Base-by-base conservation (phyloP, 768 basidiomycete species). In the Rubroboletus satanas region DNA sequence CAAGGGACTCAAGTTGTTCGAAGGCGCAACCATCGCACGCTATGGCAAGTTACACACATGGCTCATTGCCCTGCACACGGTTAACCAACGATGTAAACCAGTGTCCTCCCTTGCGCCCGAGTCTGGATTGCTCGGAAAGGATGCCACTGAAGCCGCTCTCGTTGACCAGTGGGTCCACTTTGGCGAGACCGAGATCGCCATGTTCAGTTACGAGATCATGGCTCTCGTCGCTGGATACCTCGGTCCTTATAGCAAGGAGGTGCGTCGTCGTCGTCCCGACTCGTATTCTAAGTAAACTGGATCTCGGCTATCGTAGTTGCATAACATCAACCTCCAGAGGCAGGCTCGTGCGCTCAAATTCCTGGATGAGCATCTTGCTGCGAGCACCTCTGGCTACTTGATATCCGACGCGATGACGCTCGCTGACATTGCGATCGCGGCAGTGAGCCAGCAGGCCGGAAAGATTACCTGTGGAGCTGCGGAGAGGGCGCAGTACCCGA, bases 121-220 rank as follows among this genome's bases (percentile, higher is more conserved):
- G 37, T 65, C 65, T 26, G 60, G 60, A 31, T 56, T 69, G 39
- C 61, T 69, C n/a, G 65, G 67, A 32, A 65, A 63, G 29, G 44
- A 58, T 9, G 47, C 37, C 14, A 45, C 17, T 6, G 69, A 69
- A 42, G 52, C 65, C 23, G 67, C 65, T 3, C 65, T 69, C 28
- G 57, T 71, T 1, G 69, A 69, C 44, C 69, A 69, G 36, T 69
- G 68, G 68, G 54, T 69, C 17, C 68, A 69, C 31, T 69, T 69
- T 44, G 63, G 56, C 9, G 68, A 70, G 44, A 53, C 50, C 11
- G 68, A 69, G 44, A 67, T 71, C 31, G n/a, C 56, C 39, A 7
- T 1, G 49, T 54, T 57, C 55, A 71, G 57, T 49, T 58, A 67
- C 28, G 56, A 62, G 46, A 52, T 54, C 31, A 49, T 36, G 18